Evolutionary conservation across 805 yeast species (phyloP).

Genomic region (Kluyveromyces starmeri): DNA sequence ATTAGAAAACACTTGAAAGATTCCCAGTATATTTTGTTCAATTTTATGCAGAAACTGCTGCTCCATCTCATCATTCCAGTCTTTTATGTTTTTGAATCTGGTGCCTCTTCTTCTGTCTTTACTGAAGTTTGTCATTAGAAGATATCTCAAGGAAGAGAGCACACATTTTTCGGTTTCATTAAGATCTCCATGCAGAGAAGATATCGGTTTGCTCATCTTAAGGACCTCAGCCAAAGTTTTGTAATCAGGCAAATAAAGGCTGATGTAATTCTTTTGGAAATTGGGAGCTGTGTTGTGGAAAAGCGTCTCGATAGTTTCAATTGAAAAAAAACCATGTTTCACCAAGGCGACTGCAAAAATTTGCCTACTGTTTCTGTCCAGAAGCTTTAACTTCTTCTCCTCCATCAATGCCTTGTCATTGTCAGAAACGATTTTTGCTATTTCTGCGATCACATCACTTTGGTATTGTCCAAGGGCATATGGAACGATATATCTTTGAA

Average conservation of each 20-base stretch:
- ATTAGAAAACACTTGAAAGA: constrained; percentile 72
- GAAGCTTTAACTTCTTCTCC: constrained; percentile 15
- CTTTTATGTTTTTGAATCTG: constrained; percentile 18
- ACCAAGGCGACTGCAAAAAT: constrained; percentile 29
- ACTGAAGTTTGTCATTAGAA: constrained; percentile 21
- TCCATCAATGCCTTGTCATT: constrained; percentile 13
- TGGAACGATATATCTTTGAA: constrained; percentile 70
- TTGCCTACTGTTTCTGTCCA: constrained; percentile 26
- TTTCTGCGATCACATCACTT: constrained; percentile 42
- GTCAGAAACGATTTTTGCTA: constrained; percentile 25
- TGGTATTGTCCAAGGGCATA: constrained; percentile 59
- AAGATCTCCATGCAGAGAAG: constrained; percentile 7
- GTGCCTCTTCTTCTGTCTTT: constrained; percentile 22
- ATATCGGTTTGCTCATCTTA: constrained; percentile 20
- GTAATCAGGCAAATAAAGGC: constrained; percentile 25
- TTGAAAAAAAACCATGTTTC: constrained; percentile 24
- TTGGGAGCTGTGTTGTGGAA: constrained; percentile 24
- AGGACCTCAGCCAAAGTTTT: constrained; percentile 27
- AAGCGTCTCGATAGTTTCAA: constrained; percentile 24
- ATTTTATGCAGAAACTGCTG: constrained; percentile 34
- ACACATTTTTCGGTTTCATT: constrained; percentile 20
- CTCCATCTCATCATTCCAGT: constrained; percentile 25
- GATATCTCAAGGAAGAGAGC: constrained; percentile 19
- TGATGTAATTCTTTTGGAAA: constrained; percentile 21
- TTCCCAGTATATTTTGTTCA: constrained; percentile 56